phyloP scores from a whole-genome alignment of 352 stramenopile species.

The Phytophthora megakarya region DNA sequence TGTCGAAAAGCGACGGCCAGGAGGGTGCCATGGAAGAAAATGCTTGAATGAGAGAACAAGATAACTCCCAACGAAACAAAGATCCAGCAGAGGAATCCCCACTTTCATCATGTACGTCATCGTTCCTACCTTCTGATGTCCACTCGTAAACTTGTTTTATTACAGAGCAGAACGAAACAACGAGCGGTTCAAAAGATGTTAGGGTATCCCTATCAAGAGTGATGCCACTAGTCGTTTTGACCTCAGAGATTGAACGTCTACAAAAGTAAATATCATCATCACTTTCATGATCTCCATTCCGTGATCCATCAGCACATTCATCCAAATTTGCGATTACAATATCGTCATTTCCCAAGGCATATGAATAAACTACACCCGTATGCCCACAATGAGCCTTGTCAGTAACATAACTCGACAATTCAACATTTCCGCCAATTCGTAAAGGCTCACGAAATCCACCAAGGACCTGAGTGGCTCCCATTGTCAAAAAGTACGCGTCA shows the following conservation, averaged over 20 bases:
- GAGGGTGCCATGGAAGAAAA: slow-evolving; percentile 50
- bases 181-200: slow-evolving; percentile 40
- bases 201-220: slow-evolving; percentile 31
- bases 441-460: slow-evolving; percentile 52
- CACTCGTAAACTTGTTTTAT: slow-evolving; percentile 50
- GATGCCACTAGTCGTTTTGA: slow-evolving; percentile 37
- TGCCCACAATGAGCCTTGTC: slow-evolving; percentile 23
- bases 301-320: not conserved
- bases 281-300: slow-evolving; percentile 10
- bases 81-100: slow-evolving; percentile 4
- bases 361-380: slow-evolving; percentile 38
- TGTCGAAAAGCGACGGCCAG: slow-evolving; percentile 67
- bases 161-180: slow-evolving; percentile 40
- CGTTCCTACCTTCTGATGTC: slow-evolving; percentile 24
- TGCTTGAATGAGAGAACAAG: slow-evolving; percentile 56
- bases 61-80: slow-evolving; percentile 53
- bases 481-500: slow-evolving; percentile 40
- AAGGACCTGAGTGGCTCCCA: slow-evolving; percentile 52
- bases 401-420: slow-evolving; percentile 21
- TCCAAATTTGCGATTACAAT: slow-evolving; percentile 32
- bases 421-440: slow-evolving; percentile 45
- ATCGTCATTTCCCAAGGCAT: slow-evolving; percentile 45
- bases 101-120: slow-evolving; percentile 16
- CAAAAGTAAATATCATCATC: slow-evolving; percentile 34
- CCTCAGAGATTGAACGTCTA: slow-evolving; percentile 33